Conservation (phyloP, 2,329 filamentous ascomycete species). For the Claviceps purpurea region DNA sequence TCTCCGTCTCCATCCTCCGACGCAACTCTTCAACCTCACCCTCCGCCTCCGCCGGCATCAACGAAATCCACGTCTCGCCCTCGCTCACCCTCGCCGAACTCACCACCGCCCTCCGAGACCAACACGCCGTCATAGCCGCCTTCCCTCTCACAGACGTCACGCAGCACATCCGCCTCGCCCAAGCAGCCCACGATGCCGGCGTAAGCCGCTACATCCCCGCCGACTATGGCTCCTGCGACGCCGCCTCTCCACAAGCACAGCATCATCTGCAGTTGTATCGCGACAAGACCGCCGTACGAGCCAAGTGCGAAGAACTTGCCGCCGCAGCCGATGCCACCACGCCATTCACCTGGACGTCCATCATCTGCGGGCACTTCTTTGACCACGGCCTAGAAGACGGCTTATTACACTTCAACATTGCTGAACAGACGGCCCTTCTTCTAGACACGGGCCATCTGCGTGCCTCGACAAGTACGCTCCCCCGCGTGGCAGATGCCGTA, state of each 20-base stretch:
- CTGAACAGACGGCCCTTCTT: slow-evolving; percentile 28
- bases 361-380: slow-evolving; percentile 30
- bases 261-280: slow-evolving; percentile 20
- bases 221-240: slow-evolving; percentile 36
- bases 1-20: slow-evolving; percentile 42
- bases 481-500: slow-evolving; percentile 34
- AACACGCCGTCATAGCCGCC: slow-evolving; percentile 41
- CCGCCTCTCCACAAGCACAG: slow-evolving; percentile 21
- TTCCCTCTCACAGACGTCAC: slow-evolving; percentile 30
- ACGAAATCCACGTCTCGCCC: slow-evolving; percentile 15
- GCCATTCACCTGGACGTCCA: slow-evolving; percentile 35
- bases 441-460: slow-evolving; percentile 36
- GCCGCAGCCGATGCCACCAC: slow-evolving; percentile 11
- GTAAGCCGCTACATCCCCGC: slow-evolving; percentile 49
- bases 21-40: slow-evolving; percentile 25
- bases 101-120: slow-evolving; percentile 33
- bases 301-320: slow-evolving; percentile 19
- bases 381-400: slow-evolving; percentile 34
- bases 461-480: slow-evolving; percentile 36
- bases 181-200: slow-evolving; percentile 44
- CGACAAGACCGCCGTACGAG: slow-evolving; percentile 20
- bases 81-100: slow-evolving; percentile 23
- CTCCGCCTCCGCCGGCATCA: slow-evolving; percentile 9
- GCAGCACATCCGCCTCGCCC: slow-evolving; percentile 32
- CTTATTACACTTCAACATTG: slow-evolving; percentile 29